Conservation (phyloP, 2,329 filamentous ascomycete species). For the Microsporum audouinii region DNA sequence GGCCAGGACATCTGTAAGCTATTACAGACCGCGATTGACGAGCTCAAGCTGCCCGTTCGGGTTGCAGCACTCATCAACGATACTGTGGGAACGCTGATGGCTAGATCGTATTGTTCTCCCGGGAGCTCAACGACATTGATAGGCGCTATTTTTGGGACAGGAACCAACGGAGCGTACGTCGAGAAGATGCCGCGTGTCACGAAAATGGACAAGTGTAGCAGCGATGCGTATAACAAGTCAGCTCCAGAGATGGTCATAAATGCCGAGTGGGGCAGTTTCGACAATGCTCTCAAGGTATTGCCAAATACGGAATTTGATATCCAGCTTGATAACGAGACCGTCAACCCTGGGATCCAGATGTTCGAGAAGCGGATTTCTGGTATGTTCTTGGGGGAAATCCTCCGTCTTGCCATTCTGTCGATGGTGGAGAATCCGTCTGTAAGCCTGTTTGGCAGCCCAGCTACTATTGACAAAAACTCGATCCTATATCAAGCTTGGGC, state of each 20-base stretch:
- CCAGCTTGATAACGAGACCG: conserved; percentile 63
- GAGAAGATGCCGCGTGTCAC: conserved; percentile 80
- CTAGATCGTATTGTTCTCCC: conserved; percentile 84
- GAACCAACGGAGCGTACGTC: conserved; percentile 93
- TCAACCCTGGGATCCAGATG: conserved; percentile 94
- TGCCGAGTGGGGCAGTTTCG: conserved; percentile 96
- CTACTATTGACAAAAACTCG: conserved; percentile 53
- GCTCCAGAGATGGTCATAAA: conserved; percentile 97
- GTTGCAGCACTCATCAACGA: conserved; percentile 97
- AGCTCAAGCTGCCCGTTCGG: conserved; percentile 71
- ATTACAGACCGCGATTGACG: conserved; percentile 80
- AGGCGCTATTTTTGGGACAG: conserved; percentile 95
- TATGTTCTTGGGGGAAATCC: conserved; percentile 95
- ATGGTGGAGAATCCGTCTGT: conserved; percentile 57
- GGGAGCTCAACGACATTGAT: conserved; percentile 61
- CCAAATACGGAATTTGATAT: conserved; percentile 76
- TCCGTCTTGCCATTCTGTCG: conserved; percentile 63
- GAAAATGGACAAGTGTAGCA: conserved; percentile 53
- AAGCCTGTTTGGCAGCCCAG: conserved; percentile 67
- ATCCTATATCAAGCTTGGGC: conserved; percentile 72
- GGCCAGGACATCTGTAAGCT: conserved; percentile 90
- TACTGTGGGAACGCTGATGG: conserved; percentile 95
- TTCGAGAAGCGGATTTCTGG: conserved; percentile 97
- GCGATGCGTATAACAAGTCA: conserved; percentile 53
- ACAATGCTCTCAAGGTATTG: conserved; percentile 80